Percentiles rank a stretch among this genome's conserved stretches.
Conservation (phyloP, 805 yeast genomes). For the Komagataella phaffii region DNA sequence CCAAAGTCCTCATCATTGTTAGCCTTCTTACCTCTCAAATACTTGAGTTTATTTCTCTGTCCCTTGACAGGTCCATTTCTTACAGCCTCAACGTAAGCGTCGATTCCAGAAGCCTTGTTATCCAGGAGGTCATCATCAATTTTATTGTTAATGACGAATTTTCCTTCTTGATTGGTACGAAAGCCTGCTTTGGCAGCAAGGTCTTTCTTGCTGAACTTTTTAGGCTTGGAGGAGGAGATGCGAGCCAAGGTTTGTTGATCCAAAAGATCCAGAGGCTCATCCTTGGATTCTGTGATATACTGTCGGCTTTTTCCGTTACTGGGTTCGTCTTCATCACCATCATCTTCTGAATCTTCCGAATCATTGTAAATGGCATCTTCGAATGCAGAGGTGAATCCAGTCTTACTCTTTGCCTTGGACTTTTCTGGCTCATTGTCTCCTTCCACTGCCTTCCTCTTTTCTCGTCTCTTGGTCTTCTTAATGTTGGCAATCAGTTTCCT, state of each 20-base stretch:
- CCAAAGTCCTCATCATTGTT: conserved; percentile 35
- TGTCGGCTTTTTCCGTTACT: conserved; percentile 19
- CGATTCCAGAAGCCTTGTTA: conserved; percentile 46
- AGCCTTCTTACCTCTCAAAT: conserved; percentile 48
- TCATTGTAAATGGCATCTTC: conserved; percentile 84
- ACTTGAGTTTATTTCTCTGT: conserved; percentile 82
- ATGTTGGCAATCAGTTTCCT: conserved; percentile 72
- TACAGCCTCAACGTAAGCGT: conserved; percentile 90
- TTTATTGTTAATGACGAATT: conserved; percentile 47
- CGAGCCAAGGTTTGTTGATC: conserved; percentile 78
- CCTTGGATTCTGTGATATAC: conserved; percentile 62
- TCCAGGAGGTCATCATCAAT: conserved; percentile 27
- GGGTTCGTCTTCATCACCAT: conserved; percentile 18
- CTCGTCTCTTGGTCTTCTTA: conserved; percentile 74
- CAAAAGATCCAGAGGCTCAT: conserved; percentile 74
- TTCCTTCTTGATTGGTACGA: conserved; percentile 46
- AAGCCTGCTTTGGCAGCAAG: conserved; percentile 23
- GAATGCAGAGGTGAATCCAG: conserved; percentile 64
- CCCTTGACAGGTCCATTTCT: conserved; percentile 90
- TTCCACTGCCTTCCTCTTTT: conserved; percentile 53
- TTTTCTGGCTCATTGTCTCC: conserved; percentile 14
- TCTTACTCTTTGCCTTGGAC: background rate
- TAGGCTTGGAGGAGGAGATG: conserved; percentile 81
- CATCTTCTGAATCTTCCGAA: conserved; percentile 43
- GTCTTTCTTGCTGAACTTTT: conserved; percentile 33